Conservation (phyloP, 345 rosid genomes). For the Aethionema arabicum region DNA sequence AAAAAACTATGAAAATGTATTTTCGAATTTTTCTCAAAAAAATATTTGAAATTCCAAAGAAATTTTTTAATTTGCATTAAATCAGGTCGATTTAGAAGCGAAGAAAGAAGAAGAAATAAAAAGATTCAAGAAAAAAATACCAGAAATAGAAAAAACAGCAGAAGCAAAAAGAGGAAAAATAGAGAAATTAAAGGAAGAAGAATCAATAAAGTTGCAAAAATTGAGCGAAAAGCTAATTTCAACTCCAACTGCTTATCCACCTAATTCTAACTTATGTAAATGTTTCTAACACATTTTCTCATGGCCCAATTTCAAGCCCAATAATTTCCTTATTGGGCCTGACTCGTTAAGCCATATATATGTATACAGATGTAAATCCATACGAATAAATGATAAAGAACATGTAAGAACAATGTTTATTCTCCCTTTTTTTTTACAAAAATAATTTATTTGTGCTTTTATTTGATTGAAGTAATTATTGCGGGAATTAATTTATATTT, state of each 20-base stretch:
- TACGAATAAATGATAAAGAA: too few species aligned
- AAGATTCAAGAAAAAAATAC: constrained; percentile 54
- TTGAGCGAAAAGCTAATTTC: constrained; percentile 49
- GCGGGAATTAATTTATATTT: too few species aligned
- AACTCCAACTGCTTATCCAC: constrained; percentile 34
- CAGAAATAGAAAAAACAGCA: constrained; percentile 55
- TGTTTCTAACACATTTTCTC: constrained; percentile 18
- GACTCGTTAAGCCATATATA: not conserved
- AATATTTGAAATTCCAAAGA: too few species aligned
- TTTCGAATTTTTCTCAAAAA: too few species aligned
- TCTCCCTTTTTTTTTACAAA: too few species aligned
- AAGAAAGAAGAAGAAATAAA: constrained; percentile 59
- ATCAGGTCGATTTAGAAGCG: constrained; percentile 59
- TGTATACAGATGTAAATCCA: too few species aligned
- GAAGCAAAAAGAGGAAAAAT: constrained; percentile 62
- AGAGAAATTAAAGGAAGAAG: constrained; percentile 51
- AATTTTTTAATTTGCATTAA: too few species aligned
- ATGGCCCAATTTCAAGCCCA: constrained; percentile 1
- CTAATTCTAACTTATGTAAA: constrained; percentile 25
- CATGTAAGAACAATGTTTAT: too few species aligned
- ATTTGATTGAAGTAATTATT: too few species aligned
- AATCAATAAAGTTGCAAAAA: constrained; percentile 47
- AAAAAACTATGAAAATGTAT: too few species aligned
- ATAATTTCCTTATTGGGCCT: not conserved
- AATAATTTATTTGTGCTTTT: too few species aligned